Percentiles rank a stretch among this genome's conserved stretches.
Conservation (phyloP, 1,139 yeast species). For the Geotrichum siamense region DNA sequence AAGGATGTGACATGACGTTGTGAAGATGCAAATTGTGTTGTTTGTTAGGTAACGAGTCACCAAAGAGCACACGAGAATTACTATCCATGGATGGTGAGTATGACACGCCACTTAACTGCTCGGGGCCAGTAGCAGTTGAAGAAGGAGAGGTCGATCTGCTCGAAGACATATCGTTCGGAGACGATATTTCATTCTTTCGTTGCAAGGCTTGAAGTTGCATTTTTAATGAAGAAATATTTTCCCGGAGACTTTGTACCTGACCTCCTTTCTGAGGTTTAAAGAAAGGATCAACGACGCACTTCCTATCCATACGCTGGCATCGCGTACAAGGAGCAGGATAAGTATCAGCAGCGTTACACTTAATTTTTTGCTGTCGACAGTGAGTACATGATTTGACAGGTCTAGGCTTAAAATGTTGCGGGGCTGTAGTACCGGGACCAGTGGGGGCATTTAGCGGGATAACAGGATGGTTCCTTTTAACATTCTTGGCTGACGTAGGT, state of each 20-base stretch:
- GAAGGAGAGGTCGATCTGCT: slow-evolving; percentile 7
- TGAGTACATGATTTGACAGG: slow-evolving; percentile 92
- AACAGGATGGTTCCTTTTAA: neutral
- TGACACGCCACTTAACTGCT: neutral
- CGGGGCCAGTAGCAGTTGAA: slow-evolving; percentile 2
- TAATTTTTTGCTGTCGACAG: slow-evolving; percentile 89
- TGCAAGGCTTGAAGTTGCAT: slow-evolving; percentile 70
- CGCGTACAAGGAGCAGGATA: slow-evolving; percentile 81
- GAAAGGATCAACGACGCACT: slow-evolving; percentile 84
- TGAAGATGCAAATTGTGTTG: slow-evolving; percentile 4
- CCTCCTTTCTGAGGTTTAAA: slow-evolving; percentile 89
- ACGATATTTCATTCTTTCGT: slow-evolving; percentile 28
- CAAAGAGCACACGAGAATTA: slow-evolving; percentile 11
- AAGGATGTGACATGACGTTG: slow-evolving; percentile 1
- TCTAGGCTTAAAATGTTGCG: slow-evolving; percentile 29
- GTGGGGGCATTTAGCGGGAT: neutral
- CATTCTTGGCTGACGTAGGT: neutral
- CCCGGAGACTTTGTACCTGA: slow-evolving; percentile 74
- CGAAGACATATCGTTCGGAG: neutral
- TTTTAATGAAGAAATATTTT: slow-evolving; percentile 75
- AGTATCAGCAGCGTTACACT: slow-evolving; percentile 81
- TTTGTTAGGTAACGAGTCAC: slow-evolving; percentile 13
- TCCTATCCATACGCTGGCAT: slow-evolving; percentile 70
- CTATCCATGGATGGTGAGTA: slow-evolving; percentile 8
- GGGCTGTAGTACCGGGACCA: neutral